Percentiles rank a stretch among this genome's conserved stretches.
Evolutionary conservation across 805 yeast species (phyloP).

Genomic region (Lipomyces chichibuensis): DNA sequence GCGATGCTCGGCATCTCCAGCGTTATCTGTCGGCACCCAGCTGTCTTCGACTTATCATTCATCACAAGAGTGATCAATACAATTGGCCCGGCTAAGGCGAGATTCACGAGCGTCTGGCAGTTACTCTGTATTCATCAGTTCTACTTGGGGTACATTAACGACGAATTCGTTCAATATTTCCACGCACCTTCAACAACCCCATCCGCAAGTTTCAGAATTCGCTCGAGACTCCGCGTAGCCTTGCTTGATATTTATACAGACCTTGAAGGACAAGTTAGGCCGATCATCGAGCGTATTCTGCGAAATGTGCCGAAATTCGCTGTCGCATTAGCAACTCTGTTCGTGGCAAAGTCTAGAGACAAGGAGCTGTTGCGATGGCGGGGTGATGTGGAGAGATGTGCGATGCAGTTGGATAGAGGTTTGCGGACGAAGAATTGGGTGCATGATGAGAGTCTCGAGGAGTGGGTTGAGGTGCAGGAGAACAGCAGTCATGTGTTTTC

Average conservation of each 20-base stretch:
- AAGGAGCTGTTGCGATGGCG: conserved; percentile 9
- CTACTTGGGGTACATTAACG: conserved; percentile 2
- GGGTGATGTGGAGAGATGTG: conserved; percentile 19
- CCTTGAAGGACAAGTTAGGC: conserved; percentile 9
- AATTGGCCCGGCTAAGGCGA: conserved; percentile 6
- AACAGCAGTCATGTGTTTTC: not conserved
- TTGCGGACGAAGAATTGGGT: conserved; percentile 21
- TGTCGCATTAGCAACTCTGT: conserved; percentile 5
- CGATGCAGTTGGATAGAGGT: conserved; percentile 11
- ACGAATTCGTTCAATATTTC: conserved; percentile 12
- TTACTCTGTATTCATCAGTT: conserved; percentile 18
- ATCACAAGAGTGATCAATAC: conserved; percentile 1
- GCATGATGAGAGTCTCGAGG: conserved; percentile 25
- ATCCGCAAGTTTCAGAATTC: conserved; percentile 1
- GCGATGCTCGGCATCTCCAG: conserved; percentile 4
- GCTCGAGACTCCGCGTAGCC: conserved; percentile 6
- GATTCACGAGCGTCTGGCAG: conserved; percentile 19
- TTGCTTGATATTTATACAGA: conserved; percentile 8
- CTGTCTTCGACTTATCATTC: conserved; percentile 9
- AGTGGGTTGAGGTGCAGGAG: conserved; percentile 25
- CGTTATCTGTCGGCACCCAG: conserved; percentile 7
- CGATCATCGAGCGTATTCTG: conserved; percentile 13
- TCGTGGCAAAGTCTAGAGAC: conserved; percentile 1
- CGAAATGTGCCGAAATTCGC: conserved; percentile 19
- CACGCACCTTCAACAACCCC: conserved; percentile 6